phyloP scores from a whole-genome alignment of 2,329 filamentous ascomycete genomes.

The Furcasterigmium sp. region DNA sequence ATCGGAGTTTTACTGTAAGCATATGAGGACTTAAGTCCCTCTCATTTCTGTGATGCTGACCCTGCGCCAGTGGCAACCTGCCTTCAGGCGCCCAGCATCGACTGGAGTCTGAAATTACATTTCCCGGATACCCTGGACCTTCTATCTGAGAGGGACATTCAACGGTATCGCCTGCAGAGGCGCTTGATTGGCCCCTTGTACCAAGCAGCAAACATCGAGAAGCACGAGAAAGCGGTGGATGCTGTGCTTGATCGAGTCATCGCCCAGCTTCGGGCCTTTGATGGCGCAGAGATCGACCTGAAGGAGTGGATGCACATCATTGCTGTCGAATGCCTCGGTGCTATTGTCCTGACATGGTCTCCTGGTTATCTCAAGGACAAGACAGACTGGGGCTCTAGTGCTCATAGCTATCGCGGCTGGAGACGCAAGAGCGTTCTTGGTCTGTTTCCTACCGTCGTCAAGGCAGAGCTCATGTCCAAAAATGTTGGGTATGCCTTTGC shows the following conservation, averaged over 20 bases:
- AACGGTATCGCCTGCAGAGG: slow-evolving; percentile 42
- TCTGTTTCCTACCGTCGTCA: slow-evolving; percentile 37
- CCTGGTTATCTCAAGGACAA: slow-evolving; percentile 37
- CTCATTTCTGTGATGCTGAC: background rate
- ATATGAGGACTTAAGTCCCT: background rate
- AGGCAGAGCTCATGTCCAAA: slow-evolving; percentile 31
- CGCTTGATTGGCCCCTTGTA: slow-evolving; percentile 45
- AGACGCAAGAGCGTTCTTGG: slow-evolving; percentile 47
- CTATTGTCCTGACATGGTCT: slow-evolving; percentile 46
- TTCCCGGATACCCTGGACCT: slow-evolving; percentile 43
- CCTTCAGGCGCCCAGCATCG: slow-evolving; percentile 34
- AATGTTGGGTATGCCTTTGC: slow-evolving; percentile 32
- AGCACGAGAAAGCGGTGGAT: slow-evolving; percentile 35
- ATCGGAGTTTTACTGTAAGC: slow-evolving; percentile 46
- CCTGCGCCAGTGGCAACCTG: slow-evolving; percentile 36
- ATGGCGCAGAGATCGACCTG: slow-evolving; percentile 37
- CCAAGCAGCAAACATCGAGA: slow-evolving; percentile 33
- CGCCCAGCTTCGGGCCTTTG: slow-evolving; percentile 25
- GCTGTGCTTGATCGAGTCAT: slow-evolving; percentile 29
- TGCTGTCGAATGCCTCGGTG: slow-evolving; percentile 45
- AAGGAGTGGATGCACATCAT: slow-evolving; percentile 54
- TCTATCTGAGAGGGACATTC: slow-evolving; percentile 40
- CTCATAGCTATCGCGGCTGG: slow-evolving; percentile 44
- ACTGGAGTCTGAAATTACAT: slow-evolving; percentile 27
- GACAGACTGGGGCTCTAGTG: slow-evolving; percentile 41